Base-by-base conservation (phyloP, 2,329 filamentous ascomycete genomes). In the Calonectria honghensis region DNA sequence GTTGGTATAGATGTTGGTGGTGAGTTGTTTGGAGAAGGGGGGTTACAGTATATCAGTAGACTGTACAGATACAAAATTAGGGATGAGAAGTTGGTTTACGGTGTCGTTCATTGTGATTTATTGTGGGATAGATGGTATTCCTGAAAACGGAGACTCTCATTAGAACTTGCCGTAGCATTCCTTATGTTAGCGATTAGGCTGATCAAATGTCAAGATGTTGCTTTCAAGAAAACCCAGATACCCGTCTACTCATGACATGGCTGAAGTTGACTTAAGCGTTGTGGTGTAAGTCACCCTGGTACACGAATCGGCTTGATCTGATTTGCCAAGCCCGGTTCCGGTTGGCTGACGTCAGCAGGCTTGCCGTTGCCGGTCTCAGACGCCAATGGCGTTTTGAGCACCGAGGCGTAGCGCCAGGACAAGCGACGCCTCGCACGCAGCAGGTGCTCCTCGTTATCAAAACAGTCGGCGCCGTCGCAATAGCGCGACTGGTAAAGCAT, bases 1-100 rank as follows among this genome's bases (percentile, higher is more conserved):
- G 66, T 61, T 37, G 48, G 31, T 59, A 73, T 79, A 76, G 73
- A 78, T 65, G 50, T 31, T 24, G 41, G 35, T 27, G 59, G 72
- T 50, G 57, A 61, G 52, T 70, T 48, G 64, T 59, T 64, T 63
- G 68, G 63, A 71, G 51, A 66, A 45, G 48, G 50, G 48, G 50
- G 24, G 48, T 37, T 45, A 68, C 24, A 31, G 63, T 35, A 63
- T 29, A 50, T 50, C 39, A 45, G 52, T 72, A 68, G 41, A 72
- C 63, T 72, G 70, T 67, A 68, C 63, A 68, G 41, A 63, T 67
- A 72, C 39, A 67, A 72, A 68, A 63, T 39, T 29, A 35, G 39
- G 37, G 13, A 50, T 29, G n/a, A 31, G 39, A 20, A 27, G 20
- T 24, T 63, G 35, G 24, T 29, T 41, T 9, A 37, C 14, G 39